Evolutionary conservation across 352 stramenopile species (phyloP), one percentile per base, ranked within the genome.

Genomic region (Globisporangium spinosum): DNA sequence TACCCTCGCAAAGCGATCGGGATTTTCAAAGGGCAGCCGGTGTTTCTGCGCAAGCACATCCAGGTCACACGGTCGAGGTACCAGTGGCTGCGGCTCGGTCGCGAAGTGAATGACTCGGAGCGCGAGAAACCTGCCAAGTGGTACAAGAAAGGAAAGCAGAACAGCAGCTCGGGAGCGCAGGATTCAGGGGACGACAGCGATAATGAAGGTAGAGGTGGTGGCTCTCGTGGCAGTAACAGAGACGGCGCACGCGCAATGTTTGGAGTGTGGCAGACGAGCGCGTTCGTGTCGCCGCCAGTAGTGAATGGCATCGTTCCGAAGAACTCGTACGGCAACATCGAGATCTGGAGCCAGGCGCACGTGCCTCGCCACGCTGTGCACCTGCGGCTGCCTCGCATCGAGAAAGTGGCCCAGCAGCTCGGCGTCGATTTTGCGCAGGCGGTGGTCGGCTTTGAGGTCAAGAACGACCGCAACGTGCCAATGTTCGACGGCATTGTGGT

Each of bases 281-380:
- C 73, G 22, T 82, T 90, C 57, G 75, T 84, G 17, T 64, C 82
- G 38, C 73, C 80, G 1, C 51, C 70, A 0, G 67, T 96, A 10
- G 73, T 90, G 8, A 71, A 94, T 45, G 83, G 82, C n/a, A 55
- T 65, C 5, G 71, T 97, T 1, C 89, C 88, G 2, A 94, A 93
- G 74, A 96, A 94, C 73, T 71, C 86, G 71, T 95, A 91, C 67
- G 88, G 89, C 20, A 97, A 97, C 71, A 82, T 95, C 56, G 89
- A 97, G 62, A 66, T 97, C 53, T 97, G 88, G 88, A 96, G 86
- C 67, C 60, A 76, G 2, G 81, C 76, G 0, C 83, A 93, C 72
- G 64, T 94, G 1, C 88, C 89, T 7, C 61, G 57, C 12, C 80
- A 77, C 7, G 80, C 74, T 7, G 74, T 89, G 23, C 89, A 96